Evolutionary conservation across 169 alveolate species (phyloP), one percentile per base, ranked within the genome.

Genomic region (Babesia divergens): DNA sequence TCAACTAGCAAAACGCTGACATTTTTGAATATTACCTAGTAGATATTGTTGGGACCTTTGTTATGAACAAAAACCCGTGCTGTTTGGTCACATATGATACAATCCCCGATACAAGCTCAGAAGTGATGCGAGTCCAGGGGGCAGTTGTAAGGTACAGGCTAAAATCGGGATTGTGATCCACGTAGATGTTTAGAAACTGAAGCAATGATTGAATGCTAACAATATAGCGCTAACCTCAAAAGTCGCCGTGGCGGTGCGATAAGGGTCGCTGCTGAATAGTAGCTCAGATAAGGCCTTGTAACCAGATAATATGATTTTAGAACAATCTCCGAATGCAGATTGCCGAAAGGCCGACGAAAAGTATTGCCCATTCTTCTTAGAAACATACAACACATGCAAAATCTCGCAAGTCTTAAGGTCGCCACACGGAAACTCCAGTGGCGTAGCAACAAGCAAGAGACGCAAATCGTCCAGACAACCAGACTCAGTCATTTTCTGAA

Each of bases 181-280:
- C 86, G 35, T 77, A 77, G n/a, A 77, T 62, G 66, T 77, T 77
- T 18, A 77, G n/a, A 44, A 40, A 59, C 86, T 77, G 62, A 18
- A n/a, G 37, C 28, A 31, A 11, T 5, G 6, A 5, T 42, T 14
- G 6, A 20, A 34, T 9, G 26, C n/a, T 16, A 14, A 6, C n/a
- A 20, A 44, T 3, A 26, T 32, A 18, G 8, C 29, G 11, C 59
- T 2, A n/a, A 77, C 86, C 74, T 77, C 86, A 56, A 55, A 67
- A 2, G 66, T 38, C 11, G 65, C 68, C 35, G 46, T 47, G 24
- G 77, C 76, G 49, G 70, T 44, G 38, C 56, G 34, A 24, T 59
- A 24, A 43, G 40, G 38, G 29, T 38, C 64, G 28, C 47, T 42
- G 76, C 70, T 67, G 75, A 53, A 56, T 3, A 77, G 54, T n/a